These are phyloP conservation scores for Pseudogymnoascus sp. DNA, from an alignment of 2,329 filamentous ascomycete genomes.

Conservation along the genomic window DNA sequence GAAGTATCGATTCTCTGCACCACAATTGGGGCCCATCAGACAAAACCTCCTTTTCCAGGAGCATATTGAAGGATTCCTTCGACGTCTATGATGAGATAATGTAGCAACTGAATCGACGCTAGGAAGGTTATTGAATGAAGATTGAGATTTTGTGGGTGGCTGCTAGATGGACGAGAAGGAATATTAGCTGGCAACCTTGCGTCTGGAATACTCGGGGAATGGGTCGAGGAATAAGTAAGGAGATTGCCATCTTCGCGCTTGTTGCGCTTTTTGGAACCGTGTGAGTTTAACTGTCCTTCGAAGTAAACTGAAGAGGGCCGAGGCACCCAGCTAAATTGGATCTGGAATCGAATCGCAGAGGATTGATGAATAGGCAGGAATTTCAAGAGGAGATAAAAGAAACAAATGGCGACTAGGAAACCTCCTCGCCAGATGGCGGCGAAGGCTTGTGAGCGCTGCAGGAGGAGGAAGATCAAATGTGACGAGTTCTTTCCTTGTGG, in stretches of 20 bases:
- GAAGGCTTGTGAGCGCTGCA: not conserved
- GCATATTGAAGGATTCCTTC: not conserved
- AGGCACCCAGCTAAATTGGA: not conserved
- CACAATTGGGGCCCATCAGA: not conserved
- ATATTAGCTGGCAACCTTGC: not conserved
- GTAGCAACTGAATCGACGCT: not conserved
- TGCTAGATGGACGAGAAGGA: not conserved
- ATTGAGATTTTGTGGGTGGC: not conserved
- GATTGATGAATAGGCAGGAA: not conserved
- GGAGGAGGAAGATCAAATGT: not conserved
- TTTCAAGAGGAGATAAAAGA: not conserved
- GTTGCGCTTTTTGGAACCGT: not conserved
- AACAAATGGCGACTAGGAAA: not conserved
- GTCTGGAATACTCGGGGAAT: not conserved
- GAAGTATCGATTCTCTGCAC: not conserved
- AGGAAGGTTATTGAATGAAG: not conserved
- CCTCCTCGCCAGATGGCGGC: not conserved
- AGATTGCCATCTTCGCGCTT: not conserved
- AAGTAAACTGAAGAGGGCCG: not conserved
- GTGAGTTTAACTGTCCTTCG: not conserved
- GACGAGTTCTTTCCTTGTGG: not conserved
- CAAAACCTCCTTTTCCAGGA: not conserved
- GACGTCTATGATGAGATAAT: not conserved
- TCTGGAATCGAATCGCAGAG: not conserved
- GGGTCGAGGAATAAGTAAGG: not conserved